Percentiles rank a stretch among this genome's conserved stretches.
Evolutionary conservation across 2,329 filamentous ascomycete species (phyloP).

Genomic region (Cytospora schulzeri): DNA sequence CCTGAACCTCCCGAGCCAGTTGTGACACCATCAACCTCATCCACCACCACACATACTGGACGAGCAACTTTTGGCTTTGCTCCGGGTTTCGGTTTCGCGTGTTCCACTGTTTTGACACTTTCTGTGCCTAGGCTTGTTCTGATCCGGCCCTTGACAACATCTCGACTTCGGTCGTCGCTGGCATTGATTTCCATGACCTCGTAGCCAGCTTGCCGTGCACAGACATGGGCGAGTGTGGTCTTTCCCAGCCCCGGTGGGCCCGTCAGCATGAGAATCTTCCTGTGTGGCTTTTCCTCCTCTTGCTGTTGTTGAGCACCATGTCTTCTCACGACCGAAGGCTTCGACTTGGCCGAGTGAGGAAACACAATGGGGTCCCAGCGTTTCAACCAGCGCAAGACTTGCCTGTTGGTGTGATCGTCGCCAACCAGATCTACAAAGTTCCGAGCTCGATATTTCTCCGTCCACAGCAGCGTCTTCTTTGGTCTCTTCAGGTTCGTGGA

Average conservation of each 20-base stretch:
- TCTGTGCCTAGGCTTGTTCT: slow-evolving; percentile 91
- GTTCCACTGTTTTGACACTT: slow-evolving; percentile 78
- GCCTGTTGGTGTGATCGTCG: slow-evolving; percentile 89
- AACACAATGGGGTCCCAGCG: slow-evolving; percentile 93
- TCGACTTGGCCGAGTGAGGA: slow-evolving; percentile 69
- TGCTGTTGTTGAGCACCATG: slow-evolving; percentile 48
- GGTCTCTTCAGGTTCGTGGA: slow-evolving; percentile 41
- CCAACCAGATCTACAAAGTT: slow-evolving; percentile 93
- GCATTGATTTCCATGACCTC: slow-evolving; percentile 98
- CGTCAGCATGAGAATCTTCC: slow-evolving; percentile 86
- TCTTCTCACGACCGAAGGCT: slow-evolving; percentile 46
- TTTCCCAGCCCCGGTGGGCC: slow-evolving; percentile 94
- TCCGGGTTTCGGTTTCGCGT: slow-evolving; percentile 47
- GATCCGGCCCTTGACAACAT: slow-evolving; percentile 90
- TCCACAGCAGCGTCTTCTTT: slow-evolving; percentile 74
- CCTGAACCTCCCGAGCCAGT: slow-evolving; percentile 74
- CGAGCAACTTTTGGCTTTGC: slow-evolving; percentile 69
- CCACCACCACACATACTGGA: slow-evolving; percentile 90
- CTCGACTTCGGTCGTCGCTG: slow-evolving; percentile 86
- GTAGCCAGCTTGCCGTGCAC: slow-evolving; percentile 91
- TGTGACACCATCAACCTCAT: slow-evolving; percentile 95
- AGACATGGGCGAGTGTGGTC: slow-evolving; percentile 94
- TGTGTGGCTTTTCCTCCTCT: slow-evolving; percentile 74
- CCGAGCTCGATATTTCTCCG: slow-evolving; percentile 92
- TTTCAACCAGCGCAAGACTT: slow-evolving; percentile 91